phyloP scores from a whole-genome alignment of 257 asterid genomes.

The Lycium barbarum region DNA sequence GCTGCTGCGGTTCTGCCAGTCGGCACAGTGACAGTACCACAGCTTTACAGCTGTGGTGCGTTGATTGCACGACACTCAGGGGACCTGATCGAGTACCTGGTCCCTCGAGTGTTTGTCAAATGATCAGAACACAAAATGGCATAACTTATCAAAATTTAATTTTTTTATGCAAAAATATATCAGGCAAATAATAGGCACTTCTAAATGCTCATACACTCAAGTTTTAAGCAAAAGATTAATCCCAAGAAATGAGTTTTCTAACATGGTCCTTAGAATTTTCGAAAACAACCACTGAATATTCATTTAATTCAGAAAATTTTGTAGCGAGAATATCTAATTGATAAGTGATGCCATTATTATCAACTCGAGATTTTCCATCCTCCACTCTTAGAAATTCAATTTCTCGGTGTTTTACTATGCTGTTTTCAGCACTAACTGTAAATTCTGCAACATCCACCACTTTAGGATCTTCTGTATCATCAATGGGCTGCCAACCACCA shows the following conservation, averaged over 20 bases:
- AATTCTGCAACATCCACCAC: conserved; percentile 29
- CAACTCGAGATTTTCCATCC: conserved; percentile 27
- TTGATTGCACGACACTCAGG: too few species aligned
- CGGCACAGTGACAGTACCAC: too few species aligned
- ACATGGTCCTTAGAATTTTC: conserved; percentile 22
- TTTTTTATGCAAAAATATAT: too few species aligned
- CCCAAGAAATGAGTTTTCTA: conserved; percentile 35
- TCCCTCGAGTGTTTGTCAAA: too few species aligned
- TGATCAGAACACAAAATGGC: too few species aligned
- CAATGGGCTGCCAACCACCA: conserved; percentile 28
- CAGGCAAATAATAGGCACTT: not conserved
- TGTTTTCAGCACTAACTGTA: conserved; percentile 31
- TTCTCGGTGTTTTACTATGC: not conserved
- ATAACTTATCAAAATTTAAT: too few species aligned
- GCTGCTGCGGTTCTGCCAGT: too few species aligned
- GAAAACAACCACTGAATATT: not conserved
- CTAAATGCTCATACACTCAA: not conserved
- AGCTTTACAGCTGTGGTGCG: too few species aligned
- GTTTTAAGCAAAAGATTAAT: not conserved
- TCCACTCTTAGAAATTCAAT: conserved; percentile 24
- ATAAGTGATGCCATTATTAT: not conserved
- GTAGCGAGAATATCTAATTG: not conserved
- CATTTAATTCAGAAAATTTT: too few species aligned
- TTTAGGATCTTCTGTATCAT: not conserved
- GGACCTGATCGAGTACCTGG: too few species aligned